Base-by-base conservation (phyloP, 108 stramenopile species). In the Conticribra weissflogii region DNA sequence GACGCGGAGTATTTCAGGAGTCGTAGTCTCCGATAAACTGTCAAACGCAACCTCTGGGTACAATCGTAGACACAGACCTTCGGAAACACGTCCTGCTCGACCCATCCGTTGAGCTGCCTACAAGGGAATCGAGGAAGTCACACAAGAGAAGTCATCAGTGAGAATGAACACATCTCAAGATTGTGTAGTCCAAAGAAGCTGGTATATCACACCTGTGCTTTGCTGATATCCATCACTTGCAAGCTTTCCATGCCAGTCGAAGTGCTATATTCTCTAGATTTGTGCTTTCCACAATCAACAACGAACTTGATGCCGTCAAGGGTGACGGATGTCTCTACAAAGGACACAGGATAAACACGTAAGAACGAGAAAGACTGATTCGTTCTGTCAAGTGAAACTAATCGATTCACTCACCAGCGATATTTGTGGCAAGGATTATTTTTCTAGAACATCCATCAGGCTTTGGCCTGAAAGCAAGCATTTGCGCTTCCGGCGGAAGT, bases 341-440 rank as follows among this genome's bases (percentile, higher is more conserved):
- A 12, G 5, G 5, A 12, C 96, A 41, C 5, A 41, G 36, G n/a
- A n/a, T n/a, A n/a, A n/a, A n/a, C n/a, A n/a, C n/a, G n/a, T n/a
- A n/a, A n/a, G n/a, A n/a, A n/a, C n/a, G n/a, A n/a, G n/a, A n/a
- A n/a, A n/a, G n/a, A n/a, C n/a, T n/a, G n/a, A n/a, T n/a, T n/a
- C n/a, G n/a, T n/a, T n/a, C 36, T 12, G 23, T 24, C 23, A 22
- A 24, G 2, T 17, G 17, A 1, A 21, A 12, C n/a, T n/a, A n/a
- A n/a, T n/a, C n/a, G n/a, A n/a, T n/a, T 29, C 23, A 73, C 63
- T 50, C 29, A 73, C 72, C 72, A 28, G 72, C 78, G 72, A 99
- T 97, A 75, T 98, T 99, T 23, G 99, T 99, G 3, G 96, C 83
- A 55, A 98, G 69, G 64, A 99, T 87, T 23, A 97, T 92, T 71